Evolutionary conservation across 768 basidiomycete genomes (phyloP).

Genomic region (Tulasnella sp.): DNA sequence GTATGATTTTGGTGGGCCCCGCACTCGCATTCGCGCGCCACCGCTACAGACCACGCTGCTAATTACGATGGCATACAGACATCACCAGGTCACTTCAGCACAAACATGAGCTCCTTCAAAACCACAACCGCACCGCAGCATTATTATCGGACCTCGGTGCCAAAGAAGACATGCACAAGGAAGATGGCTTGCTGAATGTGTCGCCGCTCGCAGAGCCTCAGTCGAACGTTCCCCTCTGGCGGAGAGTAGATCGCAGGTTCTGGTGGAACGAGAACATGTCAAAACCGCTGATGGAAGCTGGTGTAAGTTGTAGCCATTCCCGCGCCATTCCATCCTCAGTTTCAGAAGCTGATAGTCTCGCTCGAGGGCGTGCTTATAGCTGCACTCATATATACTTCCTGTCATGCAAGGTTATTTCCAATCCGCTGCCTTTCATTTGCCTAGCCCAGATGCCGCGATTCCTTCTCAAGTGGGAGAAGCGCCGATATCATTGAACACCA

Average conservation of each 20-base stretch:
- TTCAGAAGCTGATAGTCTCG: no score
- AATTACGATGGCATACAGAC: constrained; percentile 41
- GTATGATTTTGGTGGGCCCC: constrained; percentile 61
- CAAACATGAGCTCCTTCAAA: constrained; percentile 55
- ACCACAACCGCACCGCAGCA: constrained; percentile 44
- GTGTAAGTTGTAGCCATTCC: constrained; percentile 39
- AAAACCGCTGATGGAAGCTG: constrained; percentile 76
- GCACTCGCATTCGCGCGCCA: background rate
- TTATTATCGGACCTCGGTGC: constrained; percentile 43
- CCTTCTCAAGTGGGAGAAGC: constrained; percentile 33
- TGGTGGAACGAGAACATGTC: constrained; percentile 95
- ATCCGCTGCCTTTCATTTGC: constrained; percentile 51
- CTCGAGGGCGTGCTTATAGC: no score
- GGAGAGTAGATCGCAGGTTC: constrained; percentile 77
- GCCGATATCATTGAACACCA: constrained; percentile 24
- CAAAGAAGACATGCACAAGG: constrained; percentile 20
- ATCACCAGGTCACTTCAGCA: constrained; percentile 74
- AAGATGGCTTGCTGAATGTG: constrained; percentile 27
- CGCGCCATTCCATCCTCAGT: no score
- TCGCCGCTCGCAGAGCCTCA: constrained; percentile 56
- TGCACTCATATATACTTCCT: constrained; percentile 79
- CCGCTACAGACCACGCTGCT: no score
- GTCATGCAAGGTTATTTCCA: constrained; percentile 93
- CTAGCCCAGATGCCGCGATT: constrained; percentile 11
- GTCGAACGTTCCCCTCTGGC: constrained; percentile 76